These are phyloP conservation scores for Claviceps maximensis DNA, from an alignment of 2,329 filamentous ascomycete genomes.

Conservation along the genomic window DNA sequence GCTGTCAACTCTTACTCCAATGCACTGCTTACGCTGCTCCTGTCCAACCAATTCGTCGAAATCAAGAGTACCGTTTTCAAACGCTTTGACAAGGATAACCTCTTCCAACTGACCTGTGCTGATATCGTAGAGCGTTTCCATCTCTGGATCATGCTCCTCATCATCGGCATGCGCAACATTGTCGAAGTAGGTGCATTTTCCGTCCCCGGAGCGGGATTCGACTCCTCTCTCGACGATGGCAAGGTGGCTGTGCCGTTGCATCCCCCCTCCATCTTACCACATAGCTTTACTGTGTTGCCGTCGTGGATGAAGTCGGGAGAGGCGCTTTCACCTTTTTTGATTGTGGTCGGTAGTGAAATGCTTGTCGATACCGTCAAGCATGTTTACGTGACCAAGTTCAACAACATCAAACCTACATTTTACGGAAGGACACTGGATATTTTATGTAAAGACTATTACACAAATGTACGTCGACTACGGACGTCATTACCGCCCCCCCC, in stretches of 20 bases:
- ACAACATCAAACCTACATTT: conserved; percentile 84
- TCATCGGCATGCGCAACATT: conserved; percentile 91
- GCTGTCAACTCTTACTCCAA: conserved; percentile 98
- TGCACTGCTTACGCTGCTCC: conserved; percentile 75
- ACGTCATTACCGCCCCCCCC: too few species aligned
- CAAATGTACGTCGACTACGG: conserved; percentile 47
- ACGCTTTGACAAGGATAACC: conserved; percentile 93
- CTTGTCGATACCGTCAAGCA: conserved; percentile 95
- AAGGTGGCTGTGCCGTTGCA: conserved; percentile 47
- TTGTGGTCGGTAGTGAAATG: conserved; percentile 94
- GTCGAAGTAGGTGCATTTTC: conserved; percentile 86
- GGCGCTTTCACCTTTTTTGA: conserved; percentile 80
- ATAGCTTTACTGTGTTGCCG: conserved; percentile 82
- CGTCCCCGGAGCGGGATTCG: conserved; percentile 39
- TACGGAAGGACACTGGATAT: conserved; percentile 88
- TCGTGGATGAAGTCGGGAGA: conserved; percentile 67
- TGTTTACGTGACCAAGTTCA: conserved; percentile 96
- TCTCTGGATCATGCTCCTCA: conserved; percentile 91
- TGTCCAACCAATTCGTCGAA: conserved; percentile 98
- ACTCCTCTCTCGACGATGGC: conserved; percentile 31
- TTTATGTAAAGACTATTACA: conserved; percentile 94
- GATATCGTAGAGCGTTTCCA: conserved; percentile 97
- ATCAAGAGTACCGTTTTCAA: conserved; percentile 99
- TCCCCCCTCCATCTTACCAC: conserved; percentile 65
- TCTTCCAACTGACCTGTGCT: conserved; percentile 92